phyloP scores from a whole-genome alignment of 73 alveolate species.

The Paramecium caudatum region DNA sequence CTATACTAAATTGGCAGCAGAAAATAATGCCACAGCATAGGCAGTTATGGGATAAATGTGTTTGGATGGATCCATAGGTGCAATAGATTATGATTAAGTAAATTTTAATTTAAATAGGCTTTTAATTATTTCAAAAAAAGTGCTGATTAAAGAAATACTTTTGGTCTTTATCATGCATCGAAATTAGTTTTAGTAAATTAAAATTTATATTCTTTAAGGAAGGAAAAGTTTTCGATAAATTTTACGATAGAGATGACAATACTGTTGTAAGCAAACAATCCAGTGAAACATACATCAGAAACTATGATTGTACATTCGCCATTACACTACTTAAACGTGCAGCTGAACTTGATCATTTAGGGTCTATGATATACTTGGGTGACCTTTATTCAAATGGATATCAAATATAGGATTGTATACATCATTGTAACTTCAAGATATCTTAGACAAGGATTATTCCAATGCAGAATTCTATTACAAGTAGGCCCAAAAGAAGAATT shows the following conservation, averaged over 20 bases:
- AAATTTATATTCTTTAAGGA: neutral
- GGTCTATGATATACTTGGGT: slow-evolving; percentile 35
- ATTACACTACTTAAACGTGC: neutral
- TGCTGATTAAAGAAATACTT: slow-evolving; percentile 46
- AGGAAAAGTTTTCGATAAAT: slow-evolving; percentile 15
- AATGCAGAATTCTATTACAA: slow-evolving; percentile 22
- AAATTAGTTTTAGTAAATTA: neutral
- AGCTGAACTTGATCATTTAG: slow-evolving; percentile 15
- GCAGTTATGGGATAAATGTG: slow-evolving; percentile 58
- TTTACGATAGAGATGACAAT: neutral
- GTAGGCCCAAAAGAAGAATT: slow-evolving; percentile 11
- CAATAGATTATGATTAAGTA: slow-evolving; percentile 38
- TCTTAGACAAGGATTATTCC: slow-evolving; percentile 15
- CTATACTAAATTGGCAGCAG: slow-evolving; percentile 2
- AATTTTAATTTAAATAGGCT: neutral
- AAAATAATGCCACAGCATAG: slow-evolving; percentile 36
- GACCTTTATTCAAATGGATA: slow-evolving; percentile 25
- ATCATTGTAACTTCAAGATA: neutral
- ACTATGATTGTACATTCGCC: slow-evolving; percentile 15
- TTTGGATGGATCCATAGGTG: neutral
- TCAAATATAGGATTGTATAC: slow-evolving; percentile 14
- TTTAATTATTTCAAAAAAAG: slow-evolving; percentile 18
- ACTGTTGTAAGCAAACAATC: neutral
- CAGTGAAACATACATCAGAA: neutral
- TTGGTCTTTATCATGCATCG: neutral